Percentiles rank a stretch among this genome's conserved stretches.
phyloP scores from a whole-genome alignment of 2,329 filamentous ascomycete species.

The Microsporum audouinii region DNA sequence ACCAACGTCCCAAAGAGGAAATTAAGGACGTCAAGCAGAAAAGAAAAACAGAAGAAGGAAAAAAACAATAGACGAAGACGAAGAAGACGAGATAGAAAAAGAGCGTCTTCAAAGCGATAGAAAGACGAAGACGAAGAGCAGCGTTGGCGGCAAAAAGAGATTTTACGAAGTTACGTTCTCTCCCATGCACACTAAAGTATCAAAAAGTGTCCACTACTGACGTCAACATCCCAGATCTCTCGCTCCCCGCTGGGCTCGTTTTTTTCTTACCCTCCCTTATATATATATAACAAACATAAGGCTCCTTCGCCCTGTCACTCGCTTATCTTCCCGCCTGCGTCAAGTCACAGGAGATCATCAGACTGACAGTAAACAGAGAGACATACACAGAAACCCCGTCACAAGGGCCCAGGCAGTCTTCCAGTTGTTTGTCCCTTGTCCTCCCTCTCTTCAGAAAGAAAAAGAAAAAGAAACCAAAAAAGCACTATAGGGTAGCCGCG shows the following conservation, averaged over 20 bases:
- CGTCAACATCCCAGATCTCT: slow-evolving; percentile 2
- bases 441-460: background rate
- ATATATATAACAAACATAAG: background rate
- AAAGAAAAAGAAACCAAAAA: background rate
- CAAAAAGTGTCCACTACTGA: background rate
- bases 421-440: background rate
- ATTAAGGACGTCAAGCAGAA: background rate
- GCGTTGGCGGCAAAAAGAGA: no score
- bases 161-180: background rate
- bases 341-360: slow-evolving; percentile 1
- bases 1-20: background rate
- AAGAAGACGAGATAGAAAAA: background rate
- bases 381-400: background rate
- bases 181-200: background rate
- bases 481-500: background rate
- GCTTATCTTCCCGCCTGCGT: background rate
- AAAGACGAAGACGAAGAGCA: background rate
- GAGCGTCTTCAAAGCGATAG: no score
- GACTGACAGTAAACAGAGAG: background rate
- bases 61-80: background rate
- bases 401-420: background rate
- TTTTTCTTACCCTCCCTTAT: background rate
- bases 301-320: background rate
- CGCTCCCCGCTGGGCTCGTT: background rate
- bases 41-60: background rate